These are phyloP conservation scores for Leishmania tarentolae DNA, from an alignment of 208 protist genomes.

Conservation along the genomic window DNA sequence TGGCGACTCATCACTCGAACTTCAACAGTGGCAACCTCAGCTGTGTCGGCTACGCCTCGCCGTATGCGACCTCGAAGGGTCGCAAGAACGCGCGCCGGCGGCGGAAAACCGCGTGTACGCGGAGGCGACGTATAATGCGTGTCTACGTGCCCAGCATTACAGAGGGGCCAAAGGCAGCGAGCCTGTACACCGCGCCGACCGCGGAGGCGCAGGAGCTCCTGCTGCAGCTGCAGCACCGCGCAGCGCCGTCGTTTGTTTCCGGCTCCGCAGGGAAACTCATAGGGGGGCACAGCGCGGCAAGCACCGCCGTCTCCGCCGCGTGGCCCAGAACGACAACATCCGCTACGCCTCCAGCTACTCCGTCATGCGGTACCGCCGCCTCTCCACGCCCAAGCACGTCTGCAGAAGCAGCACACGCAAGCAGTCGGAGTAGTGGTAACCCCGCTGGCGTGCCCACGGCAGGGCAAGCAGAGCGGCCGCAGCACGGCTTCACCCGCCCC, in stretches of 20 bases:
- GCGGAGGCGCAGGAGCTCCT: constrained; percentile 31
- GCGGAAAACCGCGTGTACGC: constrained; percentile 15
- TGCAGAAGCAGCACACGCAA: constrained; percentile 4
- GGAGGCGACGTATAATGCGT: constrained; percentile 20
- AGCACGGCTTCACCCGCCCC: neutral
- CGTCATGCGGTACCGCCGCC: neutral
- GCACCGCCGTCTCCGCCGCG: neutral
- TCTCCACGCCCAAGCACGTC: constrained; percentile 4
- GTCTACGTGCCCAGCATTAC: constrained; percentile 42
- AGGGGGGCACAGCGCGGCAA: neutral
- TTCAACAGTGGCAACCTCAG: neutral
- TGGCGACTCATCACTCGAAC: neutral
- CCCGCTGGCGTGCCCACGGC: neutral
- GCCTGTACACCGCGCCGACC: constrained; percentile 40
- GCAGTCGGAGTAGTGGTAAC: neutral
- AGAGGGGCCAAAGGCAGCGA: constrained; percentile 37
- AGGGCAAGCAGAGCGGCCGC: neutral
- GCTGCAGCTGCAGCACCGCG: constrained; percentile 23
- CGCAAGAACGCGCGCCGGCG: constrained; percentile 15
- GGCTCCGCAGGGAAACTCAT: neutral
- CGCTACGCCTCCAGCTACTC: neutral
- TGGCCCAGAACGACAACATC: neutral
- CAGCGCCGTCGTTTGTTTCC: neutral
- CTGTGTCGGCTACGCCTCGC: constrained; percentile 2
- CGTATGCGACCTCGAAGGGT: neutral